Evolutionary conservation across 2,329 filamentous ascomycete species (phyloP).

Genomic region (Trichoderma sp.): DNA sequence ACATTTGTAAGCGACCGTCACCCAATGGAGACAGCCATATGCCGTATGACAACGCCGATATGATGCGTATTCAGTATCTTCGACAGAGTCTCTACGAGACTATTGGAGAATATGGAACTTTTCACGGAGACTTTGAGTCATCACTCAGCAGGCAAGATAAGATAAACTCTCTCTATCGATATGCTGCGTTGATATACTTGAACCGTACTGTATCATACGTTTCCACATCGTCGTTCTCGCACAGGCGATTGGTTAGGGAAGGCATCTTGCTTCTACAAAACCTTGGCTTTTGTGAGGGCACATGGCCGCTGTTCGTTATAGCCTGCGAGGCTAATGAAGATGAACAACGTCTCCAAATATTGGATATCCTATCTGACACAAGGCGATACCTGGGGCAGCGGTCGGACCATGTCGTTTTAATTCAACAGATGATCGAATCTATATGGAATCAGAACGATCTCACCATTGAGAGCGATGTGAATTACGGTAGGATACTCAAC

Average conservation of each 20-base stretch:
- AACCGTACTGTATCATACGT: conserved; percentile 17
- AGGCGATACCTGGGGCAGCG: conserved; percentile 6
- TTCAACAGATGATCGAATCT: conserved; percentile 17
- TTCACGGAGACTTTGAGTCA: conserved; percentile 1
- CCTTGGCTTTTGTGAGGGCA: conserved; percentile 20
- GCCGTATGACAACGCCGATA: conserved; percentile 9
- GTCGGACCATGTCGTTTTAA: conserved; percentile 10
- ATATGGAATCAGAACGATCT: conserved; percentile 26
- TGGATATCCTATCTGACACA: conserved; percentile 14
- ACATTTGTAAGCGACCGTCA: conserved; percentile 16
- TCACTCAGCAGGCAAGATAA: conserved; percentile 12
- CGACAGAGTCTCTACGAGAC: background rate
- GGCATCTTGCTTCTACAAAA: conserved; percentile 20
- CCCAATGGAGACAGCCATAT: background rate
- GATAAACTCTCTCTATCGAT: conserved; percentile 16
- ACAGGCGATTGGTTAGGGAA: conserved; percentile 19
- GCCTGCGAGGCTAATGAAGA: conserved; percentile 24
- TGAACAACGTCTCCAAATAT: conserved; percentile 21
- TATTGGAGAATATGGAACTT: conserved; percentile 21
- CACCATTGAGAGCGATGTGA: conserved; percentile 9
- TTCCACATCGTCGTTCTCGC: conserved; percentile 11
- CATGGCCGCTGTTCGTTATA: conserved; percentile 23
- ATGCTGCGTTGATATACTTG: conserved; percentile 23
- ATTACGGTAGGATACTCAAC: conserved; percentile 14
- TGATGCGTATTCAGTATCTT: conserved; percentile 13